A percentile compares a stretch with the other conserved stretches of the same genome.
Evolutionary conservation across 2,329 filamentous ascomycete genomes (phyloP).

Genomic region (Aspergillus phoenicis): DNA sequence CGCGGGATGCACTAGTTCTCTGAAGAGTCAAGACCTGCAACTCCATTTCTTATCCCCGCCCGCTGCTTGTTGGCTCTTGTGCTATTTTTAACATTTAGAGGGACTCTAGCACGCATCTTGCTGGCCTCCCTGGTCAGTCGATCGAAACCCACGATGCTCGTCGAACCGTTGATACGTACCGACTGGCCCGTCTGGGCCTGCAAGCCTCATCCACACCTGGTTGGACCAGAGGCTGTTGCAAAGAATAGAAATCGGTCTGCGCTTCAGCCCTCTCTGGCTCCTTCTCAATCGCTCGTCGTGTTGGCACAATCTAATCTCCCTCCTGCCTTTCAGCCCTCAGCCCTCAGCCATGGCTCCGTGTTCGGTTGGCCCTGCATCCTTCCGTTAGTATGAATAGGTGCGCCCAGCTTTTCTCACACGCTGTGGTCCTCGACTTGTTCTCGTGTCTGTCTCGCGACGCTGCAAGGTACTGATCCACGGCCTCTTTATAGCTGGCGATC

Average conservation of each 20-base stretch:
- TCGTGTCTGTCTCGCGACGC: slow-evolving; percentile 9
- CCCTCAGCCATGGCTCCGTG: slow-evolving; percentile 32
- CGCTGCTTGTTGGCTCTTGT: slow-evolving; percentile 17
- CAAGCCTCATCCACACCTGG: slow-evolving; percentile 23
- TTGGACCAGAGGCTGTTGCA: slow-evolving; percentile 27
- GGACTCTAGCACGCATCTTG: neutral
- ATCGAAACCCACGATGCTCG: slow-evolving; percentile 19
- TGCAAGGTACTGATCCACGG: slow-evolving; percentile 27
- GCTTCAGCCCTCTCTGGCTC: slow-evolving; percentile 21
- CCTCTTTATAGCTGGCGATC: slow-evolving; percentile 34
- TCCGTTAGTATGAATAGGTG: slow-evolving; percentile 44
- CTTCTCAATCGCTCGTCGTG: slow-evolving; percentile 19
- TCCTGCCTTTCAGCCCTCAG: slow-evolving; percentile 19
- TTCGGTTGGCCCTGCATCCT: slow-evolving; percentile 30
- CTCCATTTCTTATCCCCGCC: slow-evolving; percentile 13
- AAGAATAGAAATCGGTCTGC: slow-evolving; percentile 31
- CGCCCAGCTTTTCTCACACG: slow-evolving; percentile 21
- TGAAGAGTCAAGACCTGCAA: slow-evolving; percentile 19
- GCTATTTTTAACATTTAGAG: slow-evolving; percentile 22
- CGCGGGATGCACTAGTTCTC: slow-evolving; percentile 14
- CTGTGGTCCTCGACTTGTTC: slow-evolving; percentile 9
- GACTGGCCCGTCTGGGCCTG: slow-evolving; percentile 3
- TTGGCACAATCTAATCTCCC: slow-evolving; percentile 20
- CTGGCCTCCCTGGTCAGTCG: slow-evolving; percentile 21
- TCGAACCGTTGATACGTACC: slow-evolving; percentile 17